phyloP scores from a whole-genome alignment of 345 rosid species.

The Eucalyptus melliodora region DNA sequence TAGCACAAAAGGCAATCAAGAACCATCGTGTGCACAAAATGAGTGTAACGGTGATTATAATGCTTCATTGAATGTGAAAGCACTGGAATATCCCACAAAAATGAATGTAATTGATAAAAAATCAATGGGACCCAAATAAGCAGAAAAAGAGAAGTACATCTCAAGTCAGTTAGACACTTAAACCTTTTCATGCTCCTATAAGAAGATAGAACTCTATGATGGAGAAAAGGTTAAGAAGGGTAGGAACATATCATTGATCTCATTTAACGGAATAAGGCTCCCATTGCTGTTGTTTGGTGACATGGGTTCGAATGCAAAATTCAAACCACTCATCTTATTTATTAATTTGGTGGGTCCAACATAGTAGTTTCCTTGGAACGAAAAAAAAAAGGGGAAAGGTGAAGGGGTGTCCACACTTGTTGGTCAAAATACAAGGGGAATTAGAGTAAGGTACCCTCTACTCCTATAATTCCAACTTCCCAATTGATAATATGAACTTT shows the following conservation, averaged over 20 bases:
- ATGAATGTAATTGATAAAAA: background rate
- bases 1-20: background rate
- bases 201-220: background rate
- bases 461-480: background rate
- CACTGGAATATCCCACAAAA: background rate
- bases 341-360: background rate
- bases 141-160: background rate
- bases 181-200: background rate
- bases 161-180: background rate
- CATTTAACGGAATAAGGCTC: background rate
- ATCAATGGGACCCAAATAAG: background rate
- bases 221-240: background rate
- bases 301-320: background rate
- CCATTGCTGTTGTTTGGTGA: background rate
- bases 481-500: background rate
- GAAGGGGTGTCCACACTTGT: background rate
- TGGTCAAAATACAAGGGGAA: background rate
- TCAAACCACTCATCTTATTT: background rate
- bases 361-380: background rate
- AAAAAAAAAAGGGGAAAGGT: background rate
- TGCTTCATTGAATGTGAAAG: background rate
- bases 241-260: background rate
- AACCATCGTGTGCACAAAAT: background rate
- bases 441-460: background rate
- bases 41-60: background rate